These are phyloP conservation scores for Leptomonas pyrrhocoris DNA, from an alignment of 208 protist species.

Conservation along the genomic window DNA sequence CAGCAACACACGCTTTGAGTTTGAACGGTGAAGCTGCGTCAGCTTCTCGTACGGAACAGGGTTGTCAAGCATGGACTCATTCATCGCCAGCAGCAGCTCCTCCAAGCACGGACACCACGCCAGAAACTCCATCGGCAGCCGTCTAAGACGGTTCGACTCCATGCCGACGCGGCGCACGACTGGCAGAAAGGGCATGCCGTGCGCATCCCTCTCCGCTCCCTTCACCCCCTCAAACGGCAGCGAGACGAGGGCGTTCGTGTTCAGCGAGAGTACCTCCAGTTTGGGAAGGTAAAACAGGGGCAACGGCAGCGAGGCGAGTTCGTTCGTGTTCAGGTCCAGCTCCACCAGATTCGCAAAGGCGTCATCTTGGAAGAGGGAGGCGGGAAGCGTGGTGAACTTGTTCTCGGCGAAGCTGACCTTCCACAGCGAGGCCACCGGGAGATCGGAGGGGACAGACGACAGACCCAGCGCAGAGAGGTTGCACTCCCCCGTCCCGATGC, in stretches of 20 bases:
- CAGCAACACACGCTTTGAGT: constrained; percentile 36
- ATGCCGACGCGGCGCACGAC: constrained; percentile 55
- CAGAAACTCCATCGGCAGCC: constrained; percentile 73
- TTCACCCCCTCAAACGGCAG: constrained; percentile 29
- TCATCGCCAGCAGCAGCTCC: constrained; percentile 69
- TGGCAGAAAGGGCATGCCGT: constrained; percentile 43
- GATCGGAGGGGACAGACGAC: constrained; percentile 29
- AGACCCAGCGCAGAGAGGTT: constrained; percentile 67
- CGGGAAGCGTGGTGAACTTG: constrained; percentile 47
- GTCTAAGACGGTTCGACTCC: constrained; percentile 70
- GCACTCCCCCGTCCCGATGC: constrained; percentile 50
- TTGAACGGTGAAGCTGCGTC: constrained; percentile 1
- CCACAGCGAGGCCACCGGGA: constrained; percentile 46
- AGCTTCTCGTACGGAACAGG: constrained; percentile 45
- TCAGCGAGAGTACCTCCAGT: constrained; percentile 70
- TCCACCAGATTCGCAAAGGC: constrained; percentile 42
- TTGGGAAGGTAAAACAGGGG: constrained; percentile 65
- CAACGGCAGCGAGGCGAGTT: constrained; percentile 53
- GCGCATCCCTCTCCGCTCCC: constrained; percentile 1
- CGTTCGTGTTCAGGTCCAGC: constrained; percentile 78
- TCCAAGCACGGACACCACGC: constrained; percentile 55
- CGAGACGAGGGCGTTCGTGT: constrained; percentile 64
- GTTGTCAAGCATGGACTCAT: constrained; percentile 64
- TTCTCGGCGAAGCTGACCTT: constrained; percentile 71
- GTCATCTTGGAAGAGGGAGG: constrained; percentile 40